These are phyloP conservation scores for Podaxis sp. DNA, from an alignment of 768 basidiomycete species.

Conservation along the genomic window DNA sequence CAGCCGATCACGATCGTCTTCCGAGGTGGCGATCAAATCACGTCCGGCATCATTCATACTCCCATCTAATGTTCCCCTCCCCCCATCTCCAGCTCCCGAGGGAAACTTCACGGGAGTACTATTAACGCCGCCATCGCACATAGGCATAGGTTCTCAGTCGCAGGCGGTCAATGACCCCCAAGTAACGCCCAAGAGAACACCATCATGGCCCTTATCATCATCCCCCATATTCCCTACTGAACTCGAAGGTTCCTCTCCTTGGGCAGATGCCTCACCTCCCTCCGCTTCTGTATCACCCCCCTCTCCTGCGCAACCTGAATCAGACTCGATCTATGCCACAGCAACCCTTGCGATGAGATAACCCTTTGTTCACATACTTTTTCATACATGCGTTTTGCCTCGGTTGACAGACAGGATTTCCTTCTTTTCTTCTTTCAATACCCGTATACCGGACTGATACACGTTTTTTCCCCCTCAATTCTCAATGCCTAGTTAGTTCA, in stretches of 20 bases:
- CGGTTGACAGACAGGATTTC: background rate
- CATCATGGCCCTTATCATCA: background rate
- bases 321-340: background rate
- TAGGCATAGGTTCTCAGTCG: background rate
- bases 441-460: background rate
- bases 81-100: conserved; percentile 20
- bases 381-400: background rate
- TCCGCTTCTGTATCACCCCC: conserved; percentile 7
- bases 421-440: background rate
- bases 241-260: conserved; percentile 14
- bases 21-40: conserved; percentile 28
- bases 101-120: background rate
- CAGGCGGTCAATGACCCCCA: conserved; percentile 10
- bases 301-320: background rate
- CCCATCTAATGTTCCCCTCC: conserved; percentile 18
- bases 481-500: too few relatives aligned
- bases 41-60: conserved; percentile 23
- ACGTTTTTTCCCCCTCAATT: too few relatives aligned
- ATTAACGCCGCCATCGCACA: background rate
- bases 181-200: conserved; percentile 11
- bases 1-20: conserved; percentile 19
- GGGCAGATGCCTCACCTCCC: conserved; percentile 18
- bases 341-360: background rate
- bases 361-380: background rate
- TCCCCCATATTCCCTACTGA: background rate